Conservation (phyloP, 1,139 yeast species). For the Kodamaea anthophila region DNA sequence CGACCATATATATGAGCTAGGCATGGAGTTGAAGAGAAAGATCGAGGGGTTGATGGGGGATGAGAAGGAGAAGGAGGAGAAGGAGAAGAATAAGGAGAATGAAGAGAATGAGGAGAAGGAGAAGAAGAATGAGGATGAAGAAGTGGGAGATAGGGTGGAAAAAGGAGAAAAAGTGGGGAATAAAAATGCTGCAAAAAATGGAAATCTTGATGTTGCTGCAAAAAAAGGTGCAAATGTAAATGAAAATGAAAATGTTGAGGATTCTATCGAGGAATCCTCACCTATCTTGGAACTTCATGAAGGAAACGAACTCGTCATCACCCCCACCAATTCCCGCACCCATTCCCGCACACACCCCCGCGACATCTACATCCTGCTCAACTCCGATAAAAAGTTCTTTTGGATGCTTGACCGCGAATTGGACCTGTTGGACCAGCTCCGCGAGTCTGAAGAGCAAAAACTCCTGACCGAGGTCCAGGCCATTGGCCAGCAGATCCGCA, state of each 20-base stretch:
- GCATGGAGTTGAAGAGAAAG: constrained; percentile 25
- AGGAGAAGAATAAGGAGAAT: constrained; percentile 7
- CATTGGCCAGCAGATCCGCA: constrained; percentile 34
- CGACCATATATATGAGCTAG: constrained; percentile 32
- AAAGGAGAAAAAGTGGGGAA: background rate
- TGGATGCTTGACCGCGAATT: constrained; percentile 53
- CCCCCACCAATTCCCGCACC: constrained; percentile 14
- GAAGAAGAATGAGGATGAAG: background rate
- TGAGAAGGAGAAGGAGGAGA: constrained; percentile 9
- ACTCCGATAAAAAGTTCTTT: constrained; percentile 49
- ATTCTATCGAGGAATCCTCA: background rate
- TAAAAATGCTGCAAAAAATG: background rate
- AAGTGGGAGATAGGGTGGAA: background rate
- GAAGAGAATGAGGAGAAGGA: background rate
- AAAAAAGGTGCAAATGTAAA: background rate
- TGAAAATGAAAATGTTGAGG: too few relatives aligned
- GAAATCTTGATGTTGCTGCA: background rate
- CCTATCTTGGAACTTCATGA: constrained; percentile 17
- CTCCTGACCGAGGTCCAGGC: constrained; percentile 38
- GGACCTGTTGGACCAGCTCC: constrained; percentile 42
- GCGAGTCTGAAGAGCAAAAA: constrained; percentile 38
- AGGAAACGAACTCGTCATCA: constrained; percentile 15
- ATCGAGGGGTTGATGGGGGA: constrained; percentile 24
- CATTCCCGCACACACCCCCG: constrained; percentile 10
- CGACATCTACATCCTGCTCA: constrained; percentile 34